A percentile compares a stretch with the other conserved stretches of the same genome.
Conservation (phyloP, 768 basidiomycete species). For the Myochromella boudieri region DNA sequence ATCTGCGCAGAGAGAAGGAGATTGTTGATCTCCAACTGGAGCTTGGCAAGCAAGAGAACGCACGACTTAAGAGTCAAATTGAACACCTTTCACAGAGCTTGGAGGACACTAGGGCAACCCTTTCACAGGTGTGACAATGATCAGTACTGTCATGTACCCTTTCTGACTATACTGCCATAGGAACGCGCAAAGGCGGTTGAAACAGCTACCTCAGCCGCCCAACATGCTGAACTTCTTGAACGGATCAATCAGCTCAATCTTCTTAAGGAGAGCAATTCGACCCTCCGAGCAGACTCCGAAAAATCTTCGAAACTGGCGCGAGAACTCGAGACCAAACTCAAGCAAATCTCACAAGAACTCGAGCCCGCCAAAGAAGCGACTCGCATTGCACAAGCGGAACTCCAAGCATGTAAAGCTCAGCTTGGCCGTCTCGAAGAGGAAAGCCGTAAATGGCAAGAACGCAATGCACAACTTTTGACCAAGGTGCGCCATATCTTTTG, state of each 20-base stretch:
- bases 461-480: slow-evolving; percentile 75
- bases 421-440: slow-evolving; percentile 73
- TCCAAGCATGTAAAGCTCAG: slow-evolving; percentile 68
- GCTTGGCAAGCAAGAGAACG: slow-evolving; percentile 72
- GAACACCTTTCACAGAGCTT: slow-evolving; percentile 70
- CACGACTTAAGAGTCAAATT: slow-evolving; percentile 70
- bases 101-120: slow-evolving; percentile 65
- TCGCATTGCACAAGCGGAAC: slow-evolving; percentile 65
- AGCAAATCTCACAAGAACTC: slow-evolving; percentile 57
- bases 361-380: slow-evolving; percentile 76
- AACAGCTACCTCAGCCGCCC: slow-evolving; percentile 67
- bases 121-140: slow-evolving; percentile 59
- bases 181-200: slow-evolving; percentile 81
- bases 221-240: slow-evolving; percentile 83
- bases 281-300: slow-evolving; percentile 76
- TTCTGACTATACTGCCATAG: slow-evolving; percentile 32
- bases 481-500: slow-evolving; percentile 49
- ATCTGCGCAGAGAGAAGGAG: slow-evolving; percentile 88
- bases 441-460: slow-evolving; percentile 79
- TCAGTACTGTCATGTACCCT: not conserved
- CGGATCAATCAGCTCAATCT: slow-evolving; percentile 86
- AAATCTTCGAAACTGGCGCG: slow-evolving; percentile 65
- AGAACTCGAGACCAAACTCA: slow-evolving; percentile 65
- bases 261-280: slow-evolving; percentile 85
- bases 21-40: slow-evolving; percentile 88